Base-by-base conservation (phyloP, 1,139 yeast genomes). In the Hyphopichia khmerensis region DNA sequence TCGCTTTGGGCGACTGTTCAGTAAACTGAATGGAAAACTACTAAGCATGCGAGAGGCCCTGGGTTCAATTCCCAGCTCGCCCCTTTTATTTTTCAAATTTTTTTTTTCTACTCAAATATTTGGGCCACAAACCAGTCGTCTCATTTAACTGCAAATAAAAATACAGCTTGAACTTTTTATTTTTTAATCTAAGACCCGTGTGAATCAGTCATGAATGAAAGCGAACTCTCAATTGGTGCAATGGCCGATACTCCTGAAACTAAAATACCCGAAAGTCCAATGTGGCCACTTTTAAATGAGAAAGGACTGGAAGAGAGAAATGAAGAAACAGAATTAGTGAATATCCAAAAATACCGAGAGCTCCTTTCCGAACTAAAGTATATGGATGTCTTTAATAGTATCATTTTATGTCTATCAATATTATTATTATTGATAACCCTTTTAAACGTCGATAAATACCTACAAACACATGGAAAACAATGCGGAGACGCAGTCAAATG, bases 41-140 rank as follows among this genome's bases (percentile, higher is more conserved):
- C 24, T 55, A 50, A 53, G 40, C 44, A 49, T 53, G 57, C 55
- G 57, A 52, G 57, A 53, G 57, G 57, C 55, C 57, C 57, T 52
- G 57, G 57, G 57, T 53, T 53, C 57, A 53, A 53, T 53, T 53
- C 57, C 57, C 57, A 52, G 57, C 47, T 40, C 46, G 56, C 57
- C 57, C 56, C 56, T 26, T 43, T 47, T 18, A 39, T 42, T 49
- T 45, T 43, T 41, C 41, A 14, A 17, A 33, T 19, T 30, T 30
- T 30, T 30, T 30, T 30, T 30, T 30, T 27, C n/a, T 27, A 5
- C 14, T 27, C 14, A 13, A 5, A 11, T 27, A 6, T 27, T 10
- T 6, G n/a, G 5, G 4, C 30, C 14, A 27, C 14, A 27, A 27
- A n/a, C 13, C n/a, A n/a, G n/a, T n/a, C n/a, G n/a, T n/a, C n/a